Base-by-base conservation (phyloP, 257 asterid species). In the Solanum clarkiae region DNA sequence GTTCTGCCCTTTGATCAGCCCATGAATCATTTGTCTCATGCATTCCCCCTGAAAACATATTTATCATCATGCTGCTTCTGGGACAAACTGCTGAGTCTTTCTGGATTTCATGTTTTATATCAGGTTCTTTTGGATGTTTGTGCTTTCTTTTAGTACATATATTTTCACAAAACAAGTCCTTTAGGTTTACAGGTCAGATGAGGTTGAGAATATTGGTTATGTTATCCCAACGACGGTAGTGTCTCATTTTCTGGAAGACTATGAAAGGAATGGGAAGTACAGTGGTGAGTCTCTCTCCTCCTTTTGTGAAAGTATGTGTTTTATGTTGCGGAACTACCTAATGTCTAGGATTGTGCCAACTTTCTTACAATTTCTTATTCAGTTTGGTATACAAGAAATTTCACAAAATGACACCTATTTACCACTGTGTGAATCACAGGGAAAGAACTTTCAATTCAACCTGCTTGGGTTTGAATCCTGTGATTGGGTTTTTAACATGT, bases 141-240 rank as follows among this genome's bases (percentile, higher is more conserved):
- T 79, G 82, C 17, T 79, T 86, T 84, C 60, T 83, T 74, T 55
- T 66, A 47, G 86, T 72, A 53, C 54, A 82, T 80, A 60, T 84
- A 49, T 87, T 86, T 91, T 95, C 85, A 90, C 89, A 86, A 82
- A 84, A 90, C 86, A 89, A 88, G 85, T 88, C 86, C 70, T 88
- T 90, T 95, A 96, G 98, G 98, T 95, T 87, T 95, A 91, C 97
- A 96, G 99, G 90, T 96, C 99, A 88, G 98, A 94, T 86, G 98
- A 95, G 22, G 95, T 88, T 81, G 98, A 96, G 86, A 95, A 96
- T 93, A 96, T 96, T 80, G 99, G 99, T 47, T 96, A 96, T 80
- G 98, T 96, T 85, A 96, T 96, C 88, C 99, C 99, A 72, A 89
- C 97, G 26, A 94, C 93, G 7, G 99, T 96, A 83, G 98, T 96